Base-by-base conservation (phyloP, 2,329 filamentous ascomycete species). In the Bipolaris zeicola region DNA sequence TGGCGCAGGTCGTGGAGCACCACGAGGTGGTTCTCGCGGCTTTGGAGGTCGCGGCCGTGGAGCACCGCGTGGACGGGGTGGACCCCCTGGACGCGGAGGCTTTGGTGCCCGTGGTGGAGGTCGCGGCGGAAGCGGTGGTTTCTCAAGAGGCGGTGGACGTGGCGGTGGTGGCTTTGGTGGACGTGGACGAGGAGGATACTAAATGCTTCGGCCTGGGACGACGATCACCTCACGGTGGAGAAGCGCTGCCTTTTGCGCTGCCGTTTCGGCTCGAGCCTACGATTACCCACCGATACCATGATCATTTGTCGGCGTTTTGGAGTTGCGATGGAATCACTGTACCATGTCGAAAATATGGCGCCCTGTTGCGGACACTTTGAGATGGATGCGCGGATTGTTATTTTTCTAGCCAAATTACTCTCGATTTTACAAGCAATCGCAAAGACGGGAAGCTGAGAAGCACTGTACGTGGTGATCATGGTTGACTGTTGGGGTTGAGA, bases 1-100 rank as follows among this genome's bases (percentile, higher is more conserved):
- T 65, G 89, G 89, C 62, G 83, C 81, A 28, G 70, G 70, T 47
- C 77, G 80, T 46, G 88, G 87, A 68, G 89, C 88, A 64, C 74
- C 70, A 42, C 69, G 72, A 48, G 66, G 70, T 47, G 61, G 76
- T 28, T 70, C 68, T 41, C 69, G 70, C 34, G 64, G 60, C 45
- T 62, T 58, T 33, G 60, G 61, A 38, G 65, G 50, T 50, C 70
- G 76, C 52, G 73, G 76, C 43, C 77, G 85, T 64, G 84, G 84
- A 48, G 80, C 80, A 44, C 80, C 82, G 42, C 77, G 84, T 74
- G 84, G 84, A 63, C 62, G 68, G 55, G 68, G 68, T 38, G 67
- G 79, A 76, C 65, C 76, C 64, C 61, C 75, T 52, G 70, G 76
- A 61, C 69, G 76, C 51, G 73, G 88, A 75, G 52, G 67, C 24